A percentile compares a stretch with the other conserved stretches of the same genome.
Conservation (phyloP, 2,329 filamentous ascomycete genomes). For the Aotearoamyces nothofagi region DNA sequence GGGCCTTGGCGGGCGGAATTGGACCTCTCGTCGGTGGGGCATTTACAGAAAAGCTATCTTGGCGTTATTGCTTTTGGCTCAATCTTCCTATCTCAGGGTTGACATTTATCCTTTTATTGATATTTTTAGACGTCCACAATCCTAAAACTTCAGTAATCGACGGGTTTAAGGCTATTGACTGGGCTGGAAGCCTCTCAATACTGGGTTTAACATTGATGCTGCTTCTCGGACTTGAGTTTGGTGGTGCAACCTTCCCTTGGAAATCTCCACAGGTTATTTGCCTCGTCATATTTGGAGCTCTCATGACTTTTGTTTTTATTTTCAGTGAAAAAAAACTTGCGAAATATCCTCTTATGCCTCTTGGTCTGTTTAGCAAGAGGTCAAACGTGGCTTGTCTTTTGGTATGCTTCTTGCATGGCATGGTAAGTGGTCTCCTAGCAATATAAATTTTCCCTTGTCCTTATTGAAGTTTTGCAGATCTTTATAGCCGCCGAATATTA, state of each 20-base stretch:
- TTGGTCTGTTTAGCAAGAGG: constrained; percentile 48
- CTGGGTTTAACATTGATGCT: constrained; percentile 54
- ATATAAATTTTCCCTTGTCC: not conserved
- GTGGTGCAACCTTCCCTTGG: constrained; percentile 48
- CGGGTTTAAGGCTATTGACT: constrained; percentile 42
- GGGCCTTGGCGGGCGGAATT: constrained; percentile 15
- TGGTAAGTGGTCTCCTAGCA: constrained; percentile 16
- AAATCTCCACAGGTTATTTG: constrained; percentile 58
- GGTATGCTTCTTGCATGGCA: constrained; percentile 57
- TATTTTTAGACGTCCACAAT: constrained; percentile 46
- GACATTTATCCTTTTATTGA: constrained; percentile 38
- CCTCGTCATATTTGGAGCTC: constrained; percentile 55
- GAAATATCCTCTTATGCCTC: constrained; percentile 60
- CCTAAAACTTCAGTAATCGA: constrained; percentile 40
- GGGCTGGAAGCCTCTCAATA: constrained; percentile 43
- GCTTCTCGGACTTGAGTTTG: constrained; percentile 54
- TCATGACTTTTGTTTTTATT: constrained; percentile 42
- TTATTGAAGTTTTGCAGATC: too few relatives aligned
- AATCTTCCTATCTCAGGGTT: constrained; percentile 31
- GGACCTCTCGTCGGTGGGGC: constrained; percentile 22
- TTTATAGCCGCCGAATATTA: constrained; percentile 40
- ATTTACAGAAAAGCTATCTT: constrained; percentile 21
- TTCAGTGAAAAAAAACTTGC: constrained; percentile 56
- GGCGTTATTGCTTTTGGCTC: constrained; percentile 22
- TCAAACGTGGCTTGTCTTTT: constrained; percentile 51